Base-by-base conservation (phyloP, 257 asterid genomes). In the Anisodus tanguticus region DNA sequence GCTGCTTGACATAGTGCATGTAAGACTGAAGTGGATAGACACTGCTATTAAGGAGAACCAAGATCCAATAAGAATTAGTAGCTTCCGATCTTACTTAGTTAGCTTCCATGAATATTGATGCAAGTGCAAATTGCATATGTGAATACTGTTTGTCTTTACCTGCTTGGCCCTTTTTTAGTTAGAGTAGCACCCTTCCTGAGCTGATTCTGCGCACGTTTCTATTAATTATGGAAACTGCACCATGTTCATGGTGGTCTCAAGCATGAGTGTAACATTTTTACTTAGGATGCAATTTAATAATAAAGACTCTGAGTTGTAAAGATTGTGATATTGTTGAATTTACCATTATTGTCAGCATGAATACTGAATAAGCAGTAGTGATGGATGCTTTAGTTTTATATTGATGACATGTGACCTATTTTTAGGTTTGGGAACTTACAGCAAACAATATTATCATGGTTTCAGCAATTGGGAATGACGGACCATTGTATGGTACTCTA, bases 401-500 rank as follows among this genome's bases (percentile, higher is more conserved):
- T 72, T 72, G 59, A 47, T 72, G 59, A 22, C 81, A 12, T 12
- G n/a, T 72, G 45, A 72, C 45, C 37, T 17, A 45, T 45, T 72
- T 72, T 45, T 89, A 97, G 98, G 98, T 97, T 49, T 95, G 98
- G 98, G 99, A 96, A 92, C 93, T 93, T 54, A 95, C 98, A 17
- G 97, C 98, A 72, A 93, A 97, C 85, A 95, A 95, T 89, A 92
- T 93, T 16, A 92, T 97, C 88, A 93, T 95, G 98, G 95, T 97
- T 79, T 97, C 98, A 53, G 98, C 99, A 45, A 93, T 97, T 16
- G 98, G 98, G 85, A 97, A 97, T 60, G 99, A 95, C 87, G 99
- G 98, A 81, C 98, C 98, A 72, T 97, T 97, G 80, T 95, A 97
- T 90, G 99, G 98, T 87, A 97, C 98, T 86, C 90, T 97, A 76